Evolutionary conservation across 257 asterid species (phyloP).

Genomic region (Scutellaria galericulata): DNA sequence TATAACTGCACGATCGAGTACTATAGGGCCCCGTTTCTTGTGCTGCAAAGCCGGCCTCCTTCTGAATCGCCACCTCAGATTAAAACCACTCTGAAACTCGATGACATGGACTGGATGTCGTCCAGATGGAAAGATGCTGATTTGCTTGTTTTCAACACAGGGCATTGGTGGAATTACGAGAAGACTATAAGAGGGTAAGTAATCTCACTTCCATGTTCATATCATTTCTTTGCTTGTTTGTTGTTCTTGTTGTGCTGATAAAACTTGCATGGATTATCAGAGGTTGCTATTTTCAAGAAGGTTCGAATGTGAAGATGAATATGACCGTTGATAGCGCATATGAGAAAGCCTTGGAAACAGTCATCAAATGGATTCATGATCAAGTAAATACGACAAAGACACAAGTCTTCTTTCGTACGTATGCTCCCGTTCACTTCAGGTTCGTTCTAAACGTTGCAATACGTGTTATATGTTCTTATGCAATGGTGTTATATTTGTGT

Average conservation of each 20-base stretch:
- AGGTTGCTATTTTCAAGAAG: conserved; percentile 96
- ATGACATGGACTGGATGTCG: conserved; percentile 84
- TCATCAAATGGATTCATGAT: conserved; percentile 61
- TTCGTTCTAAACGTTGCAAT: conserved; percentile 9
- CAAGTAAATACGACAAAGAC: conserved; percentile 67
- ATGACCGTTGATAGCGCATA: conserved; percentile 75
- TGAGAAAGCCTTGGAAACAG: conserved; percentile 65
- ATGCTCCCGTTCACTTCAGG: conserved; percentile 94
- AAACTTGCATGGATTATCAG: conserved; percentile 44
- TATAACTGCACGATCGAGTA: conserved; percentile 90
- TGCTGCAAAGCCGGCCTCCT: conserved; percentile 90
- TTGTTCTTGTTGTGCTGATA: conserved; percentile 21
- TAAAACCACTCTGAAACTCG: conserved; percentile 76
- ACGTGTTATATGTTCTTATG: not conserved
- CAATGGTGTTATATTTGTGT: no score
- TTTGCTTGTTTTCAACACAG: conserved; percentile 76
- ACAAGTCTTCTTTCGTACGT: conserved; percentile 82
- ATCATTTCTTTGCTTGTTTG: not conserved
- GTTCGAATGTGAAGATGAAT: conserved; percentile 66
- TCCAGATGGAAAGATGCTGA: conserved; percentile 80
- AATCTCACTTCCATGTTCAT: conserved; percentile 21
- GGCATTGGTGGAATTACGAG: conserved; percentile 96
- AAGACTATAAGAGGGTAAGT: conserved; percentile 96
- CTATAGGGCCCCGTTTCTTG: conserved; percentile 91
- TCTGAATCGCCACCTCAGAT: conserved; percentile 45